These are phyloP conservation scores for Castanea crenata DNA, from an alignment of 306 rosid genomes.

Conservation along the genomic window DNA sequence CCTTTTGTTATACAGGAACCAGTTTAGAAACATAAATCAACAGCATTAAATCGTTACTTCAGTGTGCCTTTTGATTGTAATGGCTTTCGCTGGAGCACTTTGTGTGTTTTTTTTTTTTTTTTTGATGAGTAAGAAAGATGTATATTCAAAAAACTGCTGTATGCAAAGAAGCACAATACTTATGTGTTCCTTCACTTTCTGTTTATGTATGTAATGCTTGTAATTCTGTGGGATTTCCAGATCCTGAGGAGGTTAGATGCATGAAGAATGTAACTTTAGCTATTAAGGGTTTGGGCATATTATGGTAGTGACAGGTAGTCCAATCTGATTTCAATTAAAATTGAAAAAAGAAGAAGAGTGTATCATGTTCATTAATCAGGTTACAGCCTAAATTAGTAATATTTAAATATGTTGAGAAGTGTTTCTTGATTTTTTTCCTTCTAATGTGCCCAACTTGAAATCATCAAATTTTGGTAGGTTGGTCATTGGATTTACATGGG, in stretches of 20 bases:
- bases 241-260: too few species aligned
- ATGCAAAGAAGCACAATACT: background rate
- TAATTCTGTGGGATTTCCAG: too few species aligned
- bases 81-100: background rate
- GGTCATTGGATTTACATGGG: background rate
- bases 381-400: background rate
- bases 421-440: background rate
- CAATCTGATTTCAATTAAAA: too few species aligned
- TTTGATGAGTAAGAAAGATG: too few species aligned
- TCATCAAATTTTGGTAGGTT: background rate
- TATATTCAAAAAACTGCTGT: too few species aligned
- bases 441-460: background rate
- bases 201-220: too few species aligned
- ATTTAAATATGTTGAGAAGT: background rate
- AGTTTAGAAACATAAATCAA: background rate
- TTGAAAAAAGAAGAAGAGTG: background rate
- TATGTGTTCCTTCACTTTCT: background rate
- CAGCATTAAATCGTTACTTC: background rate
- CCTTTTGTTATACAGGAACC: background rate
- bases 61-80: background rate
- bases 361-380: background rate
- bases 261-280: too few species aligned
- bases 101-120: too few species aligned
- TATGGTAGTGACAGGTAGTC: too few species aligned
- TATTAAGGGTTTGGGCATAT: too few species aligned